Base-by-base conservation (phyloP, 345 rosid genomes). In the Boechera stricta region DNA sequence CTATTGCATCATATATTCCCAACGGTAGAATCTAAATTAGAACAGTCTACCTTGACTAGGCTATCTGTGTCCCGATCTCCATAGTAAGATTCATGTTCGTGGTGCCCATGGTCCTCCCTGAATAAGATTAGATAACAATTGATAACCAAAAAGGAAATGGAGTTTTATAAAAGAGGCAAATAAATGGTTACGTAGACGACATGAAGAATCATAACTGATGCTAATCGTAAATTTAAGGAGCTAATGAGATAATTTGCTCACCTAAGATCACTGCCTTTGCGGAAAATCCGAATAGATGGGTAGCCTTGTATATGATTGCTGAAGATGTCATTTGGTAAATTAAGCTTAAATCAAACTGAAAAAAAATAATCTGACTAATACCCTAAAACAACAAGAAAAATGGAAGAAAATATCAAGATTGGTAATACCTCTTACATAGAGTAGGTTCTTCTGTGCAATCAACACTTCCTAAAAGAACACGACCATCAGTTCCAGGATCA, bases 211-310 rank as follows among this genome's bases (percentile, higher is more conserved):
- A 42, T 36, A 18, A 51, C 59, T 51, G 31, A 33, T 26, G 59
- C 31, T 15, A 51, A 55, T 39, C 0, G 32, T 6, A 15, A 4
- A 41, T 13, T 49, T 42, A 18, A 56, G 65, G 13, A 57, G 15
- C 13, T 63, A 7, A 31, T 33, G 21, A 45, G 58, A 28, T 36
- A 1, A 24, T 45, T 57, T 32, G 1, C 66, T 85, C 67, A 92
- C 98, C 79, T 90, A 62, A 88, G 10, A 82, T 93, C 91, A 79
- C 80, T 90, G 75, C 99, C 97, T 84, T 85, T 87, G 62, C 92
- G 97, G 71, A 96, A 93, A 82, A 96, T 96, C 72, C 99, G 88
- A 79, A 96, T 89, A 15, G 99, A 91, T 57, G 98, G 99, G 80
- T 95, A 95, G 26, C 92, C 98, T 83, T 95, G 99, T 49, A 93